A percentile compares a stretch with the other conserved stretches of the same genome.
Conservation (phyloP, 2,329 filamentous ascomycete species). For the Stemphylium vesicarium region DNA sequence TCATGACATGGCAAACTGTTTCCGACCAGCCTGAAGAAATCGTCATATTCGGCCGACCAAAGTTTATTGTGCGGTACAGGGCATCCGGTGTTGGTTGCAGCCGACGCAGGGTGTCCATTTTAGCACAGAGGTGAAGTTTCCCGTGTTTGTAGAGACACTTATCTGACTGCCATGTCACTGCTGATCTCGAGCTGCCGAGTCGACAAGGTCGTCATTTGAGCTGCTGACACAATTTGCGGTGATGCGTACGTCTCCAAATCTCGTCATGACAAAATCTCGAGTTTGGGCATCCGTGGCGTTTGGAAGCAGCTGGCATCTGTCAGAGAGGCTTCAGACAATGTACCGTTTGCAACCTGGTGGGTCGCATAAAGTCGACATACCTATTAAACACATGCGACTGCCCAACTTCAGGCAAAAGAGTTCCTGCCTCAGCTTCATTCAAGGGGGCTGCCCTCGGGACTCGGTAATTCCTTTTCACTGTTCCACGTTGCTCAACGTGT, state of each 20-base stretch:
- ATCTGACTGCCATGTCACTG: too few species aligned
- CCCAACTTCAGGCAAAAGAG: not conserved
- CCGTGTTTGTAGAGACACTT: not conserved
- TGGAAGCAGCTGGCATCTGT: slow-evolving; percentile 12
- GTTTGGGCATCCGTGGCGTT: not conserved
- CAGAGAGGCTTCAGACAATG: slow-evolving; percentile 4
- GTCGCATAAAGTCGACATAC: slow-evolving; percentile 3
- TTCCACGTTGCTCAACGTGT: not conserved
- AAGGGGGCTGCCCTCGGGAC: not conserved
- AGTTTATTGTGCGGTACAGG: slow-evolving; percentile 7
- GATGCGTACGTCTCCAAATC: not conserved
- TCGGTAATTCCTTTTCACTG: not conserved
- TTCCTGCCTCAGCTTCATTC: not conserved
- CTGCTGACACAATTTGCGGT: not conserved
- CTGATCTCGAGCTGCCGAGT: not conserved
- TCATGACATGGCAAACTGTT: slow-evolving; percentile 21
- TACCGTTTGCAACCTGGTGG: not conserved
- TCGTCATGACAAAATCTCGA: not conserved
- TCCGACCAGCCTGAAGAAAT: not conserved
- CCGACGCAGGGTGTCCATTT: not conserved
- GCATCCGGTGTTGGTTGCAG: slow-evolving; percentile 2
- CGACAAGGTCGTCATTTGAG: too few species aligned
- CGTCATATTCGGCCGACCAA: not conserved
- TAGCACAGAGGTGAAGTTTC: not conserved
- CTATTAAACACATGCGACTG: not conserved